Base-by-base conservation (phyloP, 306 rosid genomes). In the Vigna mungo region DNA sequence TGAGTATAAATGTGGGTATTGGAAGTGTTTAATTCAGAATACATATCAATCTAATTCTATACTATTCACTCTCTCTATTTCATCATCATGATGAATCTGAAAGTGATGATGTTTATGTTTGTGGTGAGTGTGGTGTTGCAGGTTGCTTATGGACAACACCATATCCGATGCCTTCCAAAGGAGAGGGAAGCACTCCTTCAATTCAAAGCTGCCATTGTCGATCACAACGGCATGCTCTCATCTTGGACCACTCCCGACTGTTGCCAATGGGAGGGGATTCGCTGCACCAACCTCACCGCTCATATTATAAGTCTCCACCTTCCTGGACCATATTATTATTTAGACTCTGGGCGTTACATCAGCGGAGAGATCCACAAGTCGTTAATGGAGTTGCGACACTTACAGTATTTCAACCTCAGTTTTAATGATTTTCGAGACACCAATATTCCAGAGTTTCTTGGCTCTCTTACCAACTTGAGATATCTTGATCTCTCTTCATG, bases 191-290 rank as follows among this genome's bases (percentile, higher is more conserved):
- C 80, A 16, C 74, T 74, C 49, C 80, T 81, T 8, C 11, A 58
- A 5, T 75, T 81, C n/a, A 81, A 75, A 34, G 59, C 71, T 68
- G 32, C 51, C 3, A 2, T 59, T 11, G 72, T 30, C 2, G 67
- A 81, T 58, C 1, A 0, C 30, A 7, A 0, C 21, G 77, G 49
- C 65, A 36, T 34, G 61, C 53, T 68, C 5, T 58, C 77, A 5
- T 68, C 84, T 1, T 81, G 84, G 77, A 61, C 48, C 5, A 81
- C 37, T 16, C 10, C 49, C 3, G 67, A 81, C 6, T 75, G 84
- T 4, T 81, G 84, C 18, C 43, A 59, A 49, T 81, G 81, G 81
- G n/a, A 77, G 1, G 75, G 81, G 6, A 52, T 81, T 81, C 51
- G 0, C 0, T 75, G 84, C 17, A 75, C 39, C 62, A 75, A 62